Evolutionary conservation across 805 yeast genomes (phyloP).

Genomic region (Yarrowia yakushimensis): DNA sequence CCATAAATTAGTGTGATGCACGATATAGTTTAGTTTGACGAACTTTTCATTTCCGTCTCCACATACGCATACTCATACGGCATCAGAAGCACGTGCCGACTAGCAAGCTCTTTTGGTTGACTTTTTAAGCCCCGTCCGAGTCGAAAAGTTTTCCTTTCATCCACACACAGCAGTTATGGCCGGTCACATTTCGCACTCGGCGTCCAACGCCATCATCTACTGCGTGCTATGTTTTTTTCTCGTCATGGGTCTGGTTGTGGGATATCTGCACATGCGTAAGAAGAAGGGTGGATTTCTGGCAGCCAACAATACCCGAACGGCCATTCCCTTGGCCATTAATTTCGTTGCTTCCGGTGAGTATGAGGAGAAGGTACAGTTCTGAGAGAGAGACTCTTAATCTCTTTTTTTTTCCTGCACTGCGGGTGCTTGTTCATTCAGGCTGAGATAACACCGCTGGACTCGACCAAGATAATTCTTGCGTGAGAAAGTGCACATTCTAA

Average conservation of each 20-base stretch:
- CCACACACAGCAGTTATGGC: background rate
- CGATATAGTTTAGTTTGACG: no score
- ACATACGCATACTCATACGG: background rate
- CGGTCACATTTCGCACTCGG: slow-evolving; percentile 43
- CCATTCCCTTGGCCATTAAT: slow-evolving; percentile 77
- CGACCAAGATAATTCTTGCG: slow-evolving; percentile 83
- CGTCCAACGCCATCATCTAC: slow-evolving; percentile 65
- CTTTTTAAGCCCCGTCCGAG: background rate
- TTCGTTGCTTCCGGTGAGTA: slow-evolving; percentile 86
- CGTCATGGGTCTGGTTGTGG: slow-evolving; percentile 55
- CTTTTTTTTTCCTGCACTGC: slow-evolving; percentile 34
- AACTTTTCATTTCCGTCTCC: background rate
- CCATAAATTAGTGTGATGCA: no score
- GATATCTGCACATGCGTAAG: slow-evolving; percentile 48
- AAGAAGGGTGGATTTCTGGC: slow-evolving; percentile 56
- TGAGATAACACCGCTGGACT: slow-evolving; percentile 76
- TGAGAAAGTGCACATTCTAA: slow-evolving; percentile 50
- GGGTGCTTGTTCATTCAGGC: slow-evolving; percentile 49
- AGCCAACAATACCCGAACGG: slow-evolving; percentile 69
- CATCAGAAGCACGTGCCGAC: background rate
- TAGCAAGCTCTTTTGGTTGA: background rate
- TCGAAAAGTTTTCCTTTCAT: background rate
- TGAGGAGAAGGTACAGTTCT: background rate
- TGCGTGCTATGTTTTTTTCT: slow-evolving; percentile 55
- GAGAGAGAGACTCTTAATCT: background rate